Conservation (phyloP, 2,329 filamentous ascomycete species). For the Aspergillus sp. region DNA sequence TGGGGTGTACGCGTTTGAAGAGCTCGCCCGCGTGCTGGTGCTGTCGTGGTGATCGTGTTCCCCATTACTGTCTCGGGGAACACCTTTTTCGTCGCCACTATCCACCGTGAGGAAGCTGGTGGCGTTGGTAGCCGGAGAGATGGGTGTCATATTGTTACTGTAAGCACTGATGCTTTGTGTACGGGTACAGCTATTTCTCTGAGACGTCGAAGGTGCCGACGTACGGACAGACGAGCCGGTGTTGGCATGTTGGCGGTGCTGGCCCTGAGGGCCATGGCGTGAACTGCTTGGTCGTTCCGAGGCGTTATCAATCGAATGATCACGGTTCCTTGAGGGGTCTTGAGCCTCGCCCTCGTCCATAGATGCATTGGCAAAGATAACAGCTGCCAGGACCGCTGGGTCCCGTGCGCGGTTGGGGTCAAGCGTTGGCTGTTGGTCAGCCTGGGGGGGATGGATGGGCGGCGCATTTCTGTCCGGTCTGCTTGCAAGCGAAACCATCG, state of each 20-base stretch:
- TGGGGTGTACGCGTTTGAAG: constrained; percentile 23
- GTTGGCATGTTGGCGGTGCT: constrained; percentile 25
- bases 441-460: constrained; percentile 5
- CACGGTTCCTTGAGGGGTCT: constrained; percentile 6
- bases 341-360: constrained; percentile 8
- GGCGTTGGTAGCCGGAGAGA: constrained; percentile 41
- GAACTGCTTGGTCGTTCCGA: constrained; percentile 24
- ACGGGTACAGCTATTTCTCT: constrained; percentile 34
- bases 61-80: too few relatives aligned
- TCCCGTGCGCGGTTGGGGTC: constrained; percentile 17
- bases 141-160: constrained; percentile 38
- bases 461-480: constrained; percentile 7
- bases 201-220: constrained; percentile 28
- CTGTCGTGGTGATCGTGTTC: neutral
- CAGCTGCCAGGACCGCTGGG: constrained; percentile 24
- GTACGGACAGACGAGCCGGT: constrained; percentile 30
- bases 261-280: constrained; percentile 17
- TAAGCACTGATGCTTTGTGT: constrained; percentile 39
- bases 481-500: constrained; percentile 19
- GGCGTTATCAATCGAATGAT: constrained; percentile 10
- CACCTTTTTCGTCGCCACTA: constrained; percentile 35
- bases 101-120: constrained; percentile 40
- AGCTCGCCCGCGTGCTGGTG: constrained; percentile 16
- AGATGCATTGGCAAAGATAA: constrained; percentile 20
- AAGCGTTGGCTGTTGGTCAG: constrained; percentile 1